Base-by-base conservation (phyloP, 805 yeast species). In the Wickerhamomyces chaumierensis region DNA sequence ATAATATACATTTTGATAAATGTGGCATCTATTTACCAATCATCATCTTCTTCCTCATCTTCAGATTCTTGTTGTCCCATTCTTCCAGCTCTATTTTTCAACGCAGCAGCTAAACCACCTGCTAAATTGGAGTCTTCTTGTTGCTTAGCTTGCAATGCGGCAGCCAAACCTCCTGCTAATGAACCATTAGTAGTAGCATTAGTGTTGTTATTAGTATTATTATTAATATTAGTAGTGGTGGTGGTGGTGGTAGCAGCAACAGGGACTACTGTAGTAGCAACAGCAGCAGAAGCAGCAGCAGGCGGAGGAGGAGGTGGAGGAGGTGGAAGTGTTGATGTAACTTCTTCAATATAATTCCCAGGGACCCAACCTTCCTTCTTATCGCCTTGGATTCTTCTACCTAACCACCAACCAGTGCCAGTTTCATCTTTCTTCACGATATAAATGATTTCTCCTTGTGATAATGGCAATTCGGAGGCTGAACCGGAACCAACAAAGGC, bases 291-390 rank as follows among this genome's bases (percentile, higher is more conserved):
- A 34, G 78, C 73, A 14, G 62, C 51, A 16, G 69, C 57, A 8
- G 48, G 61, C 12, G 73, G 58, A 5, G 70, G 60, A n/a, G 73
- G 44, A 38, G 61, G 41, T n/a, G 62, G 51, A 16, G 69, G 57
- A 8, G 48, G 61, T 13, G 73, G 58, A 5, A 69, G 60, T 12
- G 68, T 56, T 2, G 52, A 39, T 3, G 60, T 72, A 46, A 73
- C 71, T 43, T 73, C 75, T 17, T 67, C 76, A 52, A 90, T 75
- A 56, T 88, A 92, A n/a, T 88, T 83, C 18, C 92, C 81, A 13
- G 99, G 99, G 12, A 92, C 90, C 98, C 98, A 92, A 5, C 99
- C 99, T 57, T 87, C 92, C 40, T 66, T 72, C 1, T 79, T 54
- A 32, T 83, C 92, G 52, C 81, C 88, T 43, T n/a, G n/a, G n/a